Evolutionary conservation across 306 rosid genomes (phyloP).

Genomic region (Rosa rugosa): DNA sequence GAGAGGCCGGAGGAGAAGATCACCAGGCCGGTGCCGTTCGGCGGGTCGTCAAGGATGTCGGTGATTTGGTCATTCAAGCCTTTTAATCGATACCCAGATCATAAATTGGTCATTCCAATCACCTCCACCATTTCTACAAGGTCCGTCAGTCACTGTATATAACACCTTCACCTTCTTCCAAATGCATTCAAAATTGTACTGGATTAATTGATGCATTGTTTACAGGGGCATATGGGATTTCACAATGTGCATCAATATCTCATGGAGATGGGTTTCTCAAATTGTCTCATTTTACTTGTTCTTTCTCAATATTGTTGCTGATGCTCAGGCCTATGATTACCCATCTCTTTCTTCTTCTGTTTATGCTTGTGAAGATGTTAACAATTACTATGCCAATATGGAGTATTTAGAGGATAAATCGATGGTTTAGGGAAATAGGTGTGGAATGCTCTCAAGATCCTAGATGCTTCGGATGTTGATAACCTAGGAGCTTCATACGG

Average conservation of each 20-base stretch:
- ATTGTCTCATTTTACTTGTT: conserved; percentile 51
- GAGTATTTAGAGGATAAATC: conserved; percentile 41
- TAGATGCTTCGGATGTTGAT: conserved; percentile 68
- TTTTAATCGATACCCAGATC: not conserved
- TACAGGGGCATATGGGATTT: no score
- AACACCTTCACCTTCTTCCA: no score
- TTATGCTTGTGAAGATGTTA: conserved; percentile 55
- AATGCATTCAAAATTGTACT: no score
- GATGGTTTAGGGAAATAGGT: conserved; percentile 37
- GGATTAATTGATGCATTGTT: no score
- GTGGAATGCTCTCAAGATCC: conserved; percentile 74
- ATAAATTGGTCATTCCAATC: conserved; percentile 7
- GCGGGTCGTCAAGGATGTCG: no score
- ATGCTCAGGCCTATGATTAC: conserved; percentile 39
- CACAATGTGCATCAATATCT: conserved; percentile 5
- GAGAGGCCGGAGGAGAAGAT: no score
- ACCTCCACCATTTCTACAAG: no score
- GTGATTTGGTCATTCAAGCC: not conserved
- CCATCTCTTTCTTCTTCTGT: conserved; percentile 29
- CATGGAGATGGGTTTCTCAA: conserved; percentile 52
- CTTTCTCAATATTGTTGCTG: conserved; percentile 38
- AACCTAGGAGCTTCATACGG: conserved; percentile 44
- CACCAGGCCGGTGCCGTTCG: no score
- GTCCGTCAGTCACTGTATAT: no score
- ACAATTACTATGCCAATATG: conserved; percentile 41